phyloP scores from a whole-genome alignment of 2,329 filamentous ascomycete genomes.

The Monilinia vaccinii-corymbosi region DNA sequence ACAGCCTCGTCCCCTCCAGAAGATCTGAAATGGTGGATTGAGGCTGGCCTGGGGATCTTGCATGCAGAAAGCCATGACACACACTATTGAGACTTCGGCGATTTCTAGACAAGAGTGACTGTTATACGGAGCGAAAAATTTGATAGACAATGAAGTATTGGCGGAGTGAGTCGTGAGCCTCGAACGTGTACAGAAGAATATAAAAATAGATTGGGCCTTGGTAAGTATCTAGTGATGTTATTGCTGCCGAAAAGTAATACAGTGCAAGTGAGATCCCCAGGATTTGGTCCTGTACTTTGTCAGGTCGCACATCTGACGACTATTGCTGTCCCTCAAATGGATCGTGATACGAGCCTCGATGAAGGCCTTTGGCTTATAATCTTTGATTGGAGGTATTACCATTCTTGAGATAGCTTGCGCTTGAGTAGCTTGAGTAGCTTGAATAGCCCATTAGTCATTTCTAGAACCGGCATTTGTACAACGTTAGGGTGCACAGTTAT shows the following conservation, averaged over 20 bases:
- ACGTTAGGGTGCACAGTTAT: background rate
- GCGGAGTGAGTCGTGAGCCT: background rate
- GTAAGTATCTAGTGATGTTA: background rate
- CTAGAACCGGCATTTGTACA: background rate
- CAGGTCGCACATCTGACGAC: constrained; percentile 7
- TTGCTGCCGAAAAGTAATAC: background rate
- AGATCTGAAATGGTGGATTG: background rate
- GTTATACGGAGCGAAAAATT: background rate
- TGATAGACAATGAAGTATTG: constrained; percentile 6
- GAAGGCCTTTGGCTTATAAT: background rate
- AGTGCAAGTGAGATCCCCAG: constrained; percentile 7
- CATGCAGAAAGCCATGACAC: background rate
- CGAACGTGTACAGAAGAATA: background rate
- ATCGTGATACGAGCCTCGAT: constrained; percentile 1
- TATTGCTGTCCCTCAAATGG: constrained; percentile 3
- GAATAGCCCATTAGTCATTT: background rate
- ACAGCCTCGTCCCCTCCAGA: background rate
- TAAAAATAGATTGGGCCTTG: background rate
- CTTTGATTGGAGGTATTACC: background rate
- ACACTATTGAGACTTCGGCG: background rate
- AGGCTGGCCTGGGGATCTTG: background rate
- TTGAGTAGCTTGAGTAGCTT: background rate
- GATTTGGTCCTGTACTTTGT: constrained; percentile 6
- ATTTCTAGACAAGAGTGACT: background rate
- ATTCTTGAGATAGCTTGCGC: background rate